Base-by-base conservation (phyloP, 805 yeast species). In the Cyberlindnera americana region DNA sequence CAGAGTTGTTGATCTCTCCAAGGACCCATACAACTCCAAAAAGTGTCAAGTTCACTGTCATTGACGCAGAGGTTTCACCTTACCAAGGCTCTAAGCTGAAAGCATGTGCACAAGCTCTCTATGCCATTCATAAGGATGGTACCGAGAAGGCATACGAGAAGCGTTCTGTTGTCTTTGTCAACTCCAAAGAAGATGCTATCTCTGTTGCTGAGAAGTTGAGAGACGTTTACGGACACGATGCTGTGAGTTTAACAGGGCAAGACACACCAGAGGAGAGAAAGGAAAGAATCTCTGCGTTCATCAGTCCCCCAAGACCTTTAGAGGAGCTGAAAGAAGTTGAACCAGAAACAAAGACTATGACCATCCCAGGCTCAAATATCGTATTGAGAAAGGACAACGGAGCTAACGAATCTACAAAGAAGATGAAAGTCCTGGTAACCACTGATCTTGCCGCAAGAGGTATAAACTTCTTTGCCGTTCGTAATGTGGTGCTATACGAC, bases 371-470 rank as follows among this genome's bases (percentile, higher is more conserved):
- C 16, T 65, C 70, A 2, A 67, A 67, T 40, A 57, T 66, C 22
- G 50, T 48, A 13, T 43, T 61, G 10, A 50, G 46, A 24, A 47
- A 37, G 16, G 35, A 36, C 6, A 33, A 27, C 14, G 19, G 37
- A 9, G 30, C 15, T 3, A 17, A 28, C 6, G 19, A 8, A 5
- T 9, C 29, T 6, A n/a, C 29, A 37, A 47, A 49, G 63, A 58
- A 31, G 16, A 57, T 87, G 43, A 82, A 83, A 52, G 83, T 91
- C 0, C 67, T 93, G 23, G 79, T 91, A 0, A 83, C 95, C 17
- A 89, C 98, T 0, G 99, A 91, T 61, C 67, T 93, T 31, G 69
- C 87, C 42, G 90, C 97, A 1, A 71, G 99, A 54, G 99, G 99
- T 3, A 64, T 93, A 40, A 91, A 91, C 55, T 89, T 93, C 63